These are phyloP conservation scores for Pichia sp. DNA, from an alignment of 1,139 yeast species.

Conservation along the genomic window DNA sequence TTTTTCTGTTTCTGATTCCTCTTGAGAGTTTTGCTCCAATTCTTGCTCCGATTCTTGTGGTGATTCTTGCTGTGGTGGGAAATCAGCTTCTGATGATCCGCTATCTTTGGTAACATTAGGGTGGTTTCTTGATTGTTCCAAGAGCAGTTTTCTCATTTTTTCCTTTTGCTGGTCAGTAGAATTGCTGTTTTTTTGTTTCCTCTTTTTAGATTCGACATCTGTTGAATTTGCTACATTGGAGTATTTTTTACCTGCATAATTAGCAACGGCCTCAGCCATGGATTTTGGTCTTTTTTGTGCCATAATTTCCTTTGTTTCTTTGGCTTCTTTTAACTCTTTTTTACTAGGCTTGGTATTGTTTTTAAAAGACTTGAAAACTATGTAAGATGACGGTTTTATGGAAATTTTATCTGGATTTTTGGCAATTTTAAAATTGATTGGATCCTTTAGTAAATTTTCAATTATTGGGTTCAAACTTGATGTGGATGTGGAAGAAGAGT, in stretches of 20 bases:
- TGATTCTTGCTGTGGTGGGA: background rate
- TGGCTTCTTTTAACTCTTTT: background rate
- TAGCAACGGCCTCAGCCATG: conserved; percentile 56
- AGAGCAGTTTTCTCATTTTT: conserved; percentile 7
- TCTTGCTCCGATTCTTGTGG: background rate
- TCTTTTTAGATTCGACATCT: conserved; percentile 24
- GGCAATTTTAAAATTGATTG: conserved; percentile 40
- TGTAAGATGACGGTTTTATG: conserved; percentile 33
- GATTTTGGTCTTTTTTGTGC: conserved; percentile 33
- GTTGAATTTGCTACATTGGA: conserved; percentile 23
- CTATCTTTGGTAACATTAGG: background rate
- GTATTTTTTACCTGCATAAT: conserved; percentile 47
- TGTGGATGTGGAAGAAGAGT: background rate
- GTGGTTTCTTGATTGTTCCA: conserved; percentile 1
- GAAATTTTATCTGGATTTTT: conserved; percentile 31
- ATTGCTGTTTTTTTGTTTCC: conserved; percentile 6
- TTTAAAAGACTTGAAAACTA: conserved; percentile 27
- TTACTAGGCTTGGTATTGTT: conserved; percentile 7
- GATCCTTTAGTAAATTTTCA: conserved; percentile 43
- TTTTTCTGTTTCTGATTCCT: conserved; percentile 11
- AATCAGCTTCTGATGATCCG: background rate
- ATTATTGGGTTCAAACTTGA: conserved; percentile 21
- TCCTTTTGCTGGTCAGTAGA: conserved; percentile 3
- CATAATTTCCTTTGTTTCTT: background rate
- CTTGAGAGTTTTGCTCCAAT: background rate